phyloP scores from a whole-genome alignment of 1,139 yeast species.

The Hemisphaericaspora subhashii region DNA sequence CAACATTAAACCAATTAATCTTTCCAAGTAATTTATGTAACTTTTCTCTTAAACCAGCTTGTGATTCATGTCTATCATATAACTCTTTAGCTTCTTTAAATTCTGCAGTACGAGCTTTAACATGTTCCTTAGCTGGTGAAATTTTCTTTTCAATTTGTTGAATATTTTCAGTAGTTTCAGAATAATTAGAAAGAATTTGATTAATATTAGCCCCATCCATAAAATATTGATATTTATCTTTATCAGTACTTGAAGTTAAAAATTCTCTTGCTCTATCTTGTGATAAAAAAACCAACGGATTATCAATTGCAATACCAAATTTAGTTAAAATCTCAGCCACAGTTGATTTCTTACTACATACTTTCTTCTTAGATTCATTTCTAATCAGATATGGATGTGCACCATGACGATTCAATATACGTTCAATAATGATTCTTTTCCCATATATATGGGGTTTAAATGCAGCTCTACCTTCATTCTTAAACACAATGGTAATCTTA shows the following conservation, averaged over 20 bases:
- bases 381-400: slow-evolving; percentile 52
- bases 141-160: slow-evolving; percentile 40
- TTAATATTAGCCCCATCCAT: slow-evolving; percentile 78
- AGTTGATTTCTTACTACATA: slow-evolving; percentile 63
- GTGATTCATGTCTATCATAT: slow-evolving; percentile 41
- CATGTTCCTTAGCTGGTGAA: slow-evolving; percentile 29
- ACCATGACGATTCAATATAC: slow-evolving; percentile 60
- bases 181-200: slow-evolving; percentile 56
- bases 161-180: slow-evolving; percentile 39
- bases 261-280: slow-evolving; percentile 95
- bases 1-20: slow-evolving; percentile 61
- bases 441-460: slow-evolving; percentile 69
- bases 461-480: slow-evolving; percentile 66
- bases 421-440: slow-evolving; percentile 62
- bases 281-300: slow-evolving; percentile 89
- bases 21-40: slow-evolving; percentile 56
- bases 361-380: slow-evolving; percentile 48
- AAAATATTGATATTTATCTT: slow-evolving; percentile 69
- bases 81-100: slow-evolving; percentile 35
- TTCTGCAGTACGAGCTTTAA: slow-evolving; percentile 27
- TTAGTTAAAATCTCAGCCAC: slow-evolving; percentile 67
- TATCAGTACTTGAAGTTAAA: slow-evolving; percentile 70
- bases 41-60: slow-evolving; percentile 43
- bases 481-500: slow-evolving; percentile 56
- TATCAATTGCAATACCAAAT: slow-evolving; percentile 79